Percentiles rank a stretch among this genome's conserved stretches.
Conservation (phyloP, 1,139 yeast species). For the Candida labiduridarum region DNA sequence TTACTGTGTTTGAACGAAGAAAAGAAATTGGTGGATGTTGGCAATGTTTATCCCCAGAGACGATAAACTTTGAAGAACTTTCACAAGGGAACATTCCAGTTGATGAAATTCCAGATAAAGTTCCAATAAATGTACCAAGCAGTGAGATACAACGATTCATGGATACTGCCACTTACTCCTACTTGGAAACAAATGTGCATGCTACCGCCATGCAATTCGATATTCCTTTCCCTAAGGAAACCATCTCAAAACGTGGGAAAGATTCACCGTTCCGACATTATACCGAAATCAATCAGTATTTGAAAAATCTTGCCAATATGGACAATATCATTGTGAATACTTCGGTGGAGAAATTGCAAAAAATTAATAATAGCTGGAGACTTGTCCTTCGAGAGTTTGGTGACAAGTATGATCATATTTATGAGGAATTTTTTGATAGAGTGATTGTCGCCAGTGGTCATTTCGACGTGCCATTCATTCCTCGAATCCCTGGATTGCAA, state of each 20-base stretch:
- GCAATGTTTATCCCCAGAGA: constrained; percentile 31
- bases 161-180: constrained; percentile 47
- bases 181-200: constrained; percentile 66
- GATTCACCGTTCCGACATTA: constrained; percentile 53
- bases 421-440: constrained; percentile 28
- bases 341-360: constrained; percentile 35
- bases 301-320: constrained; percentile 35
- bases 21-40: constrained; percentile 49
- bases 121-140: constrained; percentile 34
- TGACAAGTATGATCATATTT: constrained; percentile 24
- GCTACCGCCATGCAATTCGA: constrained; percentile 58
- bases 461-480: constrained; percentile 36
- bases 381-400: constrained; percentile 36
- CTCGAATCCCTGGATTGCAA: constrained; percentile 40
- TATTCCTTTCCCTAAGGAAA: constrained; percentile 36
- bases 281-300: constrained; percentile 48
- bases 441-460: constrained; percentile 36
- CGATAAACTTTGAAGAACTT: constrained; percentile 19
- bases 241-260: constrained; percentile 21
- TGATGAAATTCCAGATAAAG: constrained; percentile 22
- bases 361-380: constrained; percentile 37
- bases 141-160: constrained; percentile 24
- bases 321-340: constrained; percentile 33
- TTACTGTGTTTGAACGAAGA: constrained; percentile 50
- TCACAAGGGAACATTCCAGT: constrained; percentile 15